phyloP scores from a whole-genome alignment of 805 yeast species.

The Candida corydali region DNA sequence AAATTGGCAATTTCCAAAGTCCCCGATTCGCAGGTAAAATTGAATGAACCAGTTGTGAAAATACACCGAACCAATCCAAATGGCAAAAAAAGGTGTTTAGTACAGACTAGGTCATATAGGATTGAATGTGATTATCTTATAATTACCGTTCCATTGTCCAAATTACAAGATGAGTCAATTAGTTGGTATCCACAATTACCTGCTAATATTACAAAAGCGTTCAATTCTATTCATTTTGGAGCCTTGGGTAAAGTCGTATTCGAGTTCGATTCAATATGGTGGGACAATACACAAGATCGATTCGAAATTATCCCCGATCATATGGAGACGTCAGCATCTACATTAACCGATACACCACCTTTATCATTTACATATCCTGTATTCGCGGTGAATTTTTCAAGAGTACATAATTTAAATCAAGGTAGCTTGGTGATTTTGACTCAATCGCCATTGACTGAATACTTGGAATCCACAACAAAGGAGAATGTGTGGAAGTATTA shows the following conservation, averaged over 20 bases:
- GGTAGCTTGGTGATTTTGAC: slow-evolving; percentile 64
- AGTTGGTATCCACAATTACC: slow-evolving; percentile 27
- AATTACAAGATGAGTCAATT: slow-evolving; percentile 47
- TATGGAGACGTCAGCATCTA: slow-evolving; percentile 4
- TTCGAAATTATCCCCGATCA: slow-evolving; percentile 25
- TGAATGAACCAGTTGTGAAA: slow-evolving; percentile 39
- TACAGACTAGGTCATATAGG: slow-evolving; percentile 30
- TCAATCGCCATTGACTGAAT: slow-evolving; percentile 70
- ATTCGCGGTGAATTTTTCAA: slow-evolving; percentile 55
- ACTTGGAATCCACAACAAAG: slow-evolving; percentile 45
- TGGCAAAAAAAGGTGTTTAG: slow-evolving; percentile 15
- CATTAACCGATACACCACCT: slow-evolving; percentile 21
- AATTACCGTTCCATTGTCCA: slow-evolving; percentile 76
- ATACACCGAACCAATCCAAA: slow-evolving; percentile 27
- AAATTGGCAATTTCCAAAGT: slow-evolving; percentile 35
- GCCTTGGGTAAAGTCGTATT: slow-evolving; percentile 41
- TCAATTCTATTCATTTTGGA: slow-evolving; percentile 29
- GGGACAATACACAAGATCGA: slow-evolving; percentile 42
- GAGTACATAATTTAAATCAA: slow-evolving; percentile 29
- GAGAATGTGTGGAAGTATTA: slow-evolving; percentile 53
- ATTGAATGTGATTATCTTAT: slow-evolving; percentile 51
- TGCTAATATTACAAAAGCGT: slow-evolving; percentile 13
- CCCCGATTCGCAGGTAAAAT: slow-evolving; percentile 33
- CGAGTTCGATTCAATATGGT: slow-evolving; percentile 39
- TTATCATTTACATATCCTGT: slow-evolving; percentile 58